Percentiles rank a stretch among this genome's conserved stretches.
These are phyloP conservation scores for Pseudocercospora cruenta DNA, from an alignment of 2,329 filamentous ascomycete species.

Conservation along the genomic window DNA sequence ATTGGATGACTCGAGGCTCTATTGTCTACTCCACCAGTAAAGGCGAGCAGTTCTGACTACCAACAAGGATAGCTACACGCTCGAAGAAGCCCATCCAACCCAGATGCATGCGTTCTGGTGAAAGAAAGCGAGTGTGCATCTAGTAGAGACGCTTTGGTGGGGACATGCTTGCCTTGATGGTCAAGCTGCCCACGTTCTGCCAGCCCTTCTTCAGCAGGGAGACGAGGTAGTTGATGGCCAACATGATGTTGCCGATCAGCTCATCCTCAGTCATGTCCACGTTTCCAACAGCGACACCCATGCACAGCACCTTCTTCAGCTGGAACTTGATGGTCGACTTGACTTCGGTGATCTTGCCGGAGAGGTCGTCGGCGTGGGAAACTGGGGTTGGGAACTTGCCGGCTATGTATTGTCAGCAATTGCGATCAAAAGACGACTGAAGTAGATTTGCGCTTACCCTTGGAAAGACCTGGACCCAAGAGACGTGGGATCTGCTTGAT, in stretches of 20 bases:
- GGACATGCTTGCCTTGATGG: conserved; percentile 99
- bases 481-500: conserved; percentile 99
- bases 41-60: conserved; percentile 35
- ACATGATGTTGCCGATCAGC: conserved; percentile 98
- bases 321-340: conserved; percentile 99
- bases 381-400: conserved; percentile 99
- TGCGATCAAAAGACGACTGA: background rate
- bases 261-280: conserved; percentile 97
- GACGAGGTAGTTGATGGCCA: conserved; percentile 99
- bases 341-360: conserved; percentile 96
- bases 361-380: conserved; percentile 93
- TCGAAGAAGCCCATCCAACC: conserved; percentile 33
- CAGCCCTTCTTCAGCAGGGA: conserved; percentile 99
- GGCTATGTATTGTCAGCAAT: conserved; percentile 58
- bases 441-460: conserved; percentile 63
- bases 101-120: background rate
- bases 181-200: conserved; percentile 99
- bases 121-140: conserved; percentile 30
- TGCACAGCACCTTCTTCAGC: conserved; percentile 99
- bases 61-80: conserved; percentile 27
- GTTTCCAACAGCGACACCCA: conserved; percentile 99
- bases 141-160: conserved; percentile 98
- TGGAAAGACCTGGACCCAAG: conserved; percentile 96
- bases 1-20: conserved; percentile 37
- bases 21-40: conserved; percentile 37